Evolutionary conservation across 2,329 filamentous ascomycete genomes (phyloP).

Genomic region (Colletotrichum trifolii): DNA sequence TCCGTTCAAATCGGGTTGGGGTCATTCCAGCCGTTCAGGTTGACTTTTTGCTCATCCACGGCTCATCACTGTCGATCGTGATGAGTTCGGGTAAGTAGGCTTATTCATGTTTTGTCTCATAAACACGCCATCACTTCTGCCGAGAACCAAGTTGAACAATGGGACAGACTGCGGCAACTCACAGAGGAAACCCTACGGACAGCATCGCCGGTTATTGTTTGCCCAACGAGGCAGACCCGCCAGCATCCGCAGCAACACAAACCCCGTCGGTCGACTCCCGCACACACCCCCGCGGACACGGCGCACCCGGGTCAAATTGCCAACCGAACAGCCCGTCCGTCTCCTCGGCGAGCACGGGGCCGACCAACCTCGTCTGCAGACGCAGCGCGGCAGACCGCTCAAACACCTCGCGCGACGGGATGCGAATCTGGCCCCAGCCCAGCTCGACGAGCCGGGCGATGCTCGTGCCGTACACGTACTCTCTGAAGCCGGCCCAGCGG

Average conservation of each 20-base stretch:
- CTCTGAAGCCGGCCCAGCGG: slow-evolving; percentile 65
- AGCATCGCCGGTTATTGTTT: no score
- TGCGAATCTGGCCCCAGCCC: slow-evolving; percentile 63
- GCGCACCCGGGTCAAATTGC: slow-evolving; percentile 56
- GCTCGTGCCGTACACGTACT: slow-evolving; percentile 65
- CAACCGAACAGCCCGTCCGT: slow-evolving; percentile 65
- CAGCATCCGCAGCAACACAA: slow-evolving; percentile 1
- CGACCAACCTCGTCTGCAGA: slow-evolving; percentile 52
- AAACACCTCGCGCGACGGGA: slow-evolving; percentile 59
- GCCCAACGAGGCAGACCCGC: no score
- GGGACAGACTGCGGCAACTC: neutral
- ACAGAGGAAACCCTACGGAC: neutral
- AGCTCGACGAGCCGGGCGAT: slow-evolving; percentile 56
- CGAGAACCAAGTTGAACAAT: no score
- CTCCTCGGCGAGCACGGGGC: slow-evolving; percentile 60
- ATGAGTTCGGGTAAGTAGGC: no score
- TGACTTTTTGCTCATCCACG: neutral
- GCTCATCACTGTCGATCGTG: no score
- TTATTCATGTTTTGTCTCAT: neutral
- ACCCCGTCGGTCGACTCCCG: slow-evolving; percentile 3
- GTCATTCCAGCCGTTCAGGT: neutral
- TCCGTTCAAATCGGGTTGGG: slow-evolving; percentile 29
- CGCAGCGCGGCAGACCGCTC: slow-evolving; percentile 51
- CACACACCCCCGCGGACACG: slow-evolving; percentile 31
- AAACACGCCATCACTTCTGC: neutral